These are phyloP conservation scores for Xanthoceras sorbifolium DNA, from an alignment of 345 rosid genomes.

Conservation along the genomic window DNA sequence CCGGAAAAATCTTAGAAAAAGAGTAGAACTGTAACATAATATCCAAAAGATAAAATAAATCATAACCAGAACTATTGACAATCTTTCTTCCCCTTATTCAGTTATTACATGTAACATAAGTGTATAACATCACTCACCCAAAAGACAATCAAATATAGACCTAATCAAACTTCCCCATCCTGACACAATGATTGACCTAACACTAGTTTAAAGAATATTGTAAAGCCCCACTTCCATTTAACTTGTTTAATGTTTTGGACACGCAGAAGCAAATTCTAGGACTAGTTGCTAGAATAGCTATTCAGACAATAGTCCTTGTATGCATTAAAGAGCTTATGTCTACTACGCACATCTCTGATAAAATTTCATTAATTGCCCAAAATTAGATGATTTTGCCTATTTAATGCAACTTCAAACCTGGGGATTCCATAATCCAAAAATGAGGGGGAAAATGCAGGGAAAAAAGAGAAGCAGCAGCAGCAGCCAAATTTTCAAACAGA, in stretches of 20 bases:
- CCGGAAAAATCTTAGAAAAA: not conserved
- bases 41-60: slow-evolving; percentile 2
- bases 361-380: not conserved
- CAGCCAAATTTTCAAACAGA: not conserved
- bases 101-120: no score
- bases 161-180: not conserved
- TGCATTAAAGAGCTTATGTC: not conserved
- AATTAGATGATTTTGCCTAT: not conserved
- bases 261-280: not conserved
- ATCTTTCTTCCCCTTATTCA: not conserved
- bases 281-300: not conserved
- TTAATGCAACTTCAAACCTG: not conserved
- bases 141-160: not conserved
- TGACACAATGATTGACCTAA: not conserved
- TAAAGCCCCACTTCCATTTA: not conserved
- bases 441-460: not conserved
- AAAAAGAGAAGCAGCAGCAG: not conserved
- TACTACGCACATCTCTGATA: not conserved
- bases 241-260: not conserved
- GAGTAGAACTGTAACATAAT: not conserved
- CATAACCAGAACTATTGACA: not conserved
- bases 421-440: not conserved
- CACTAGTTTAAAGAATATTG: not conserved
- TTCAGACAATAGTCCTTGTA: not conserved
- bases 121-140: no score